Conservation (phyloP, 2,329 filamentous ascomycete genomes). For the Cytospora mali region DNA sequence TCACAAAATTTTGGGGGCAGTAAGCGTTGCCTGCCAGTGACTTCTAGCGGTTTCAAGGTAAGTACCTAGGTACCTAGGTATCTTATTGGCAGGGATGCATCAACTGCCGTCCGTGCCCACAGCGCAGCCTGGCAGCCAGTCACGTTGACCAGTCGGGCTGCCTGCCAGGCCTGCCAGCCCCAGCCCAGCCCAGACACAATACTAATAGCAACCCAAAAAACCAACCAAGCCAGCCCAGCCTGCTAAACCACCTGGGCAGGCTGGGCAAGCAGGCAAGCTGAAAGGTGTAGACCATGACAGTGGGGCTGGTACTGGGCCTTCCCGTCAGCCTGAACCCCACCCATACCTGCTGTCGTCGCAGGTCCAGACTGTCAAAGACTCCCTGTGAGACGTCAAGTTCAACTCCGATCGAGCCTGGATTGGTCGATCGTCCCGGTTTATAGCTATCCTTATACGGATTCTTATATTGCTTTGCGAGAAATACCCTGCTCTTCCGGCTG, state of each 20-base stretch:
- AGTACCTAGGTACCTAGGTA: too few relatives aligned
- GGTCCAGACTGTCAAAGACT: conserved; percentile 25
- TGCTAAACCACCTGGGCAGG: neutral
- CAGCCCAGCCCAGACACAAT: neutral
- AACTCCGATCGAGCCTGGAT: conserved; percentile 21
- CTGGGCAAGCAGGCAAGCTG: too few relatives aligned
- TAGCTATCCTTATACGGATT: conserved; percentile 17
- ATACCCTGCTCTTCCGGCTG: neutral
- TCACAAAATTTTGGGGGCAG: conserved; percentile 19
- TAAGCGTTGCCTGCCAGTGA: neutral
- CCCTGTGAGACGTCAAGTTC: conserved; percentile 26
- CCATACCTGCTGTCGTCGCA: conserved; percentile 17
- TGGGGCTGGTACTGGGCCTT: too few relatives aligned
- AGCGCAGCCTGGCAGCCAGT: neutral
- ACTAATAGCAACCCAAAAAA: too few relatives aligned
- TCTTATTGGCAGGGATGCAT: neutral
- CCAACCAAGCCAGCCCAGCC: too few relatives aligned
- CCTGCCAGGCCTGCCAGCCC: neutral
- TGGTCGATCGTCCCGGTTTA: conserved; percentile 24
- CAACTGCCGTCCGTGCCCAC: neutral
- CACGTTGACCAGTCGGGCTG: neutral
- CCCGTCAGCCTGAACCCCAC: conserved; percentile 10
- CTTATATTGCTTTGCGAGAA: neutral
- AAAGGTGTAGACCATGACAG: too few relatives aligned
- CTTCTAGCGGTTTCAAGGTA: too few relatives aligned